Percentiles rank a stretch among this genome's conserved stretches.
Conservation (phyloP, 129 eudicot genomes). For the Saussurea involucrata region DNA sequence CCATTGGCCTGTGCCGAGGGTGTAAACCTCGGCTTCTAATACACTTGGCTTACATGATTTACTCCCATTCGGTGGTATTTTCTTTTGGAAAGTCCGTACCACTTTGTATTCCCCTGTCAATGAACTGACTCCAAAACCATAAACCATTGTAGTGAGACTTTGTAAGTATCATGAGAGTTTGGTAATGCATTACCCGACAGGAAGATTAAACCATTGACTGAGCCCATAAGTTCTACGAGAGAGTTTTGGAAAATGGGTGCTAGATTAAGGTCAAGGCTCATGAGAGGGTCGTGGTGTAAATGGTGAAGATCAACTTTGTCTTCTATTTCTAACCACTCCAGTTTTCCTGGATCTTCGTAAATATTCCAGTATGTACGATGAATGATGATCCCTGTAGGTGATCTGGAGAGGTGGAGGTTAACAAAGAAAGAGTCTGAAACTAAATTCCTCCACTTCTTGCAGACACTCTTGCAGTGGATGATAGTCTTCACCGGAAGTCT, state of each 20-base stretch:
- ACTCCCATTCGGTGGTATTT: too few relatives aligned
- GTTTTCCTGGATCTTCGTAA: not conserved
- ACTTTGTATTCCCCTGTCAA: not conserved
- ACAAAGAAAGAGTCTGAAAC: not conserved
- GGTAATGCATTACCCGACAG: too few relatives aligned
- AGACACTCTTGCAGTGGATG: too few relatives aligned
- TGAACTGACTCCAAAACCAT: not conserved
- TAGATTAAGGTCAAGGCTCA: conserved; percentile 6
- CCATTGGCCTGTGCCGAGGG: conserved; percentile 35
- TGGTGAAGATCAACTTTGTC: too few relatives aligned
- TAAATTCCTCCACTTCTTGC: too few relatives aligned
- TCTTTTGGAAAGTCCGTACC: not conserved
- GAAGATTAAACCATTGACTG: conserved; percentile 17
- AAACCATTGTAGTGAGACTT: not conserved
- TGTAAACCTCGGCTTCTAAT: conserved; percentile 15
- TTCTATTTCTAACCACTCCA: too few relatives aligned
- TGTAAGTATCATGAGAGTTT: not conserved
- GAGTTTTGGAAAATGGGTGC: not conserved
- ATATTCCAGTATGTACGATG: too few relatives aligned
- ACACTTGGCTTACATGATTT: not conserved
- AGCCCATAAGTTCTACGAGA: not conserved
- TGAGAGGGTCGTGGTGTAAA: conserved; percentile 7
- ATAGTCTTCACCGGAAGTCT: conserved; percentile 18
- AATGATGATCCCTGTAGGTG: conserved; percentile 9
- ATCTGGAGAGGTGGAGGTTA: conserved; percentile 24